Evolutionary conservation across 164 flowering plant genomes (phyloP), one percentile per base, ranked within the genome.

Genomic region (Tetrastigma voinierianum): DNA sequence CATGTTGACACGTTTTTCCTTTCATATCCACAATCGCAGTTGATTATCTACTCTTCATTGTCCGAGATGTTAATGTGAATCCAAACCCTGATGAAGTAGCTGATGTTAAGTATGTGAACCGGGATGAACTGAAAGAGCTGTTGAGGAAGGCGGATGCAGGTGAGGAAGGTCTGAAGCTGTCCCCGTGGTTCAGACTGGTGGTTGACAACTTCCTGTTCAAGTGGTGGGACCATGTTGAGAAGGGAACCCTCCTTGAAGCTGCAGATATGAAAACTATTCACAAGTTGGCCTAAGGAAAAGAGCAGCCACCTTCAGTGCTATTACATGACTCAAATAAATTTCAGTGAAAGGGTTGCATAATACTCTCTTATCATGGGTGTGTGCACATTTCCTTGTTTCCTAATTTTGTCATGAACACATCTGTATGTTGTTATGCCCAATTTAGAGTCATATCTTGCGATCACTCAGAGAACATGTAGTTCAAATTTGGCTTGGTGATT

Each of bases 71-170:
- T 18, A 77, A 66, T 9, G 74, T 87, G 54, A 62, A 81, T 20
- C 96, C 97, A 16, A 95, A 95, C 71, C 97, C 99, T 0, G 97
- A 95, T 44, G 97, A 95, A 78, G 97, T 90, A 19, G 94, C 90
- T 7, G 93, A 84, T 65, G 68, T 83, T 20, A 90, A 86, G 66
- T 92, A 92, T 43, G 89, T 92, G 62, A 84, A 80, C 74, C 84
- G 85, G 51, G 88, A 90, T 1, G 71, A 92, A 71, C 61, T 95
- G 86, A 90, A 81, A 70, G 97, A 89, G 86, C 78, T 92, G 46
- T 51, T 91, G 76, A 78, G 87, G 63, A 95, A 90, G 74, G 97
- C 96, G 15, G 97, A 95, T 82, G 90, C 96, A 2, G 96, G 96
- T 1, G 96, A 95, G 73, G 96, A 76, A 19, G 97, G 91, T 51